Conservation (phyloP, 306 rosid genomes). For the Dryas drummondii region DNA sequence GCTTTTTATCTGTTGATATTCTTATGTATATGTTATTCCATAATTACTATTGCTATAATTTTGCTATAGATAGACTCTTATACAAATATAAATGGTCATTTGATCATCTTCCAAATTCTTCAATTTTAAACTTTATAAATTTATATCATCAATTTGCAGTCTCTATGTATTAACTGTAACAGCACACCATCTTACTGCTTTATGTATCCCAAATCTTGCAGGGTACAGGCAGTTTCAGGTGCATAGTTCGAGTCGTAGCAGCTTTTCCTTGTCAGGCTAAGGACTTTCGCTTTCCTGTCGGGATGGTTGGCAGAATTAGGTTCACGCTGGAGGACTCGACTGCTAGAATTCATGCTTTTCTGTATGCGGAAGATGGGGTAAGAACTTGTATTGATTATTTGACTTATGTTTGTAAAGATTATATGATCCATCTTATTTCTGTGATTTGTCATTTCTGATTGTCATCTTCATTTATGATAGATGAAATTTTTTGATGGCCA, state of each 20-base stretch:
- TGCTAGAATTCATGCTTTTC: slow-evolving; percentile 64
- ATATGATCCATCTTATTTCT: background rate
- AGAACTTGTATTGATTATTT: slow-evolving; percentile 12
- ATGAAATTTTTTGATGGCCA: slow-evolving; percentile 50
- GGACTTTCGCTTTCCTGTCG: slow-evolving; percentile 31
- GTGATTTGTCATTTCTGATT: background rate
- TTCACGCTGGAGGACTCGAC: slow-evolving; percentile 79
- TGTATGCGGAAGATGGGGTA: slow-evolving; percentile 66
- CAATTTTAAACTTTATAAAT: no score
- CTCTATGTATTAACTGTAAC: background rate
- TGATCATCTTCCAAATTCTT: no score
- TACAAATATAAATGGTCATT: no score
- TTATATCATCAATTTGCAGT: no score
- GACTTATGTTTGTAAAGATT: background rate
- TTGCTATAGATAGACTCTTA: no score
- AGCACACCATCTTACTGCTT: no score
- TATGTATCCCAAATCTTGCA: slow-evolving; percentile 22
- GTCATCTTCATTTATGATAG: slow-evolving; percentile 23
- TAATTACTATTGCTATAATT: no score
- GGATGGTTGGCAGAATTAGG: slow-evolving; percentile 38
- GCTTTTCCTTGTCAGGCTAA: slow-evolving; percentile 43
- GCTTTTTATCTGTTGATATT: no score
- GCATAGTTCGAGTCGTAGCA: slow-evolving; percentile 60
- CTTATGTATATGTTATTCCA: no score
- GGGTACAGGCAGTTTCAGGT: slow-evolving; percentile 61